These are phyloP conservation scores for Metschnikowia borealis DNA, from an alignment of 805 yeast species.

Conservation along the genomic window DNA sequence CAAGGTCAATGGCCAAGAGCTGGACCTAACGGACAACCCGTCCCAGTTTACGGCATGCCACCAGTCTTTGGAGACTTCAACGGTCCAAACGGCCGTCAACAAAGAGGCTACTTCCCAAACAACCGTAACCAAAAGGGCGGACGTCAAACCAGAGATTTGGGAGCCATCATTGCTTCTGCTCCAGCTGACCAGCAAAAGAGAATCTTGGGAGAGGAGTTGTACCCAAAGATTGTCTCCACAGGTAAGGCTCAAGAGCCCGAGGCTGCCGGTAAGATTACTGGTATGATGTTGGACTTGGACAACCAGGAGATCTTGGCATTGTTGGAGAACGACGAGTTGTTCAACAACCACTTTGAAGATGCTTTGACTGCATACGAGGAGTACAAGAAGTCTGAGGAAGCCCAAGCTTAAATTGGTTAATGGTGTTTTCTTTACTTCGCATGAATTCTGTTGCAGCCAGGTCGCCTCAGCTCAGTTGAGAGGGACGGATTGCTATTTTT, in stretches of 20 bases:
- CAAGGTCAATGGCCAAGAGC: conserved; percentile 70
- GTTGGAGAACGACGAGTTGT: conserved; percentile 84
- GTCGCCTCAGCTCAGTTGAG: background rate
- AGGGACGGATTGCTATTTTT: conserved; percentile 13
- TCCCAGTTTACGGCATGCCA: conserved; percentile 79
- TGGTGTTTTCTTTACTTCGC: conserved; percentile 5
- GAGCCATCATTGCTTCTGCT: conserved; percentile 56
- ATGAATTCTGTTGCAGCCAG: conserved; percentile 3
- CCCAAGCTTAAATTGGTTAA: conserved; percentile 19
- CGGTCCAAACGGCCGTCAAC: conserved; percentile 45
- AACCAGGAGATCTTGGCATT: conserved; percentile 84
- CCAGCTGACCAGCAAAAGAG: conserved; percentile 95
- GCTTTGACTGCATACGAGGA: conserved; percentile 93
- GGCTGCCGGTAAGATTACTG: conserved; percentile 97
- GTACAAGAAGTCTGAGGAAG: conserved; percentile 59
- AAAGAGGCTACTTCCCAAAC: conserved; percentile 55
- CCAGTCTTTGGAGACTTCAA: conserved; percentile 63
- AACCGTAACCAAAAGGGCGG: conserved; percentile 42
- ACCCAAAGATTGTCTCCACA: conserved; percentile 83
- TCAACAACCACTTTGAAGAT: conserved; percentile 88
- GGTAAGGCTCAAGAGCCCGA: conserved; percentile 87
- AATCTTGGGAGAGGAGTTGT: conserved; percentile 94
- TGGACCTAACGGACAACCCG: conserved; percentile 83
- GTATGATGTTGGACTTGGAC: conserved; percentile 96
- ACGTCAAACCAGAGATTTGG: conserved; percentile 48